Percentiles rank a stretch among this genome's conserved stretches.
Conservation (phyloP, 2,329 filamentous ascomycete species). For the Beauveria brongniartii region DNA sequence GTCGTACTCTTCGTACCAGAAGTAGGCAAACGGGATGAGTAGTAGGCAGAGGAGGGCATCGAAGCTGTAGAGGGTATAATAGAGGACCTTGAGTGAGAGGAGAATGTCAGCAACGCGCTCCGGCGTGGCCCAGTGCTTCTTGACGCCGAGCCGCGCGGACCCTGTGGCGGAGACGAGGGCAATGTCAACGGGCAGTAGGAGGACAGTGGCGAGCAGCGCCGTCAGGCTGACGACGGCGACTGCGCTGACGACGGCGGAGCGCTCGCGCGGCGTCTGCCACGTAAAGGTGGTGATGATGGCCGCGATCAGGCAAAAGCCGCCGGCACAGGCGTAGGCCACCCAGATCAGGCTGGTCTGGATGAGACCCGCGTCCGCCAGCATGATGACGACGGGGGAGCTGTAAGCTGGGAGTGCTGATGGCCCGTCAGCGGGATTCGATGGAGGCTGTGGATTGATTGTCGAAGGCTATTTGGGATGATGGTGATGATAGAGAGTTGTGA, state of each 20-base stretch:
- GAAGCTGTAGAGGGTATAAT: conserved; percentile 86
- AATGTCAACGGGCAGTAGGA: conserved; percentile 90
- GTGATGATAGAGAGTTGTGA: neutral
- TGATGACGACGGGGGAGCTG: conserved; percentile 13
- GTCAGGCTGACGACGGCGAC: conserved; percentile 85
- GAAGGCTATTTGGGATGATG: neutral
- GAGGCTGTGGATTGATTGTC: neutral
- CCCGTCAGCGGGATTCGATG: neutral
- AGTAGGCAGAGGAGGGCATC: conserved; percentile 85
- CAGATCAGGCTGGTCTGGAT: conserved; percentile 89
- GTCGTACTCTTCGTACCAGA: conserved; percentile 96
- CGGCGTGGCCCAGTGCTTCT: conserved; percentile 92
- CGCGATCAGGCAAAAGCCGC: conserved; percentile 67
- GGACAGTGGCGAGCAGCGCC: conserved; percentile 79
- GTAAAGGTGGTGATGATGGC: conserved; percentile 81
- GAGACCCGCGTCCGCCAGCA: conserved; percentile 44
- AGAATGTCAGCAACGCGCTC: conserved; percentile 71
- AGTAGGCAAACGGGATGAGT: conserved; percentile 92
- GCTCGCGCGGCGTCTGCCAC: conserved; percentile 83
- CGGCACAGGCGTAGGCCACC: conserved; percentile 81
- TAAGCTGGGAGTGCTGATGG: neutral
- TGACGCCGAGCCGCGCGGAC: conserved; percentile 63
- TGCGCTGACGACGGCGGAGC: conserved; percentile 70
- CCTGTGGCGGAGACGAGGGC: conserved; percentile 88
- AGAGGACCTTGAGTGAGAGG: conserved; percentile 75